A percentile compares a stretch with the other conserved stretches of the same genome.
Evolutionary conservation across 116 monocot species (phyloP).

Genomic region (Dioscorea cayenensis): DNA sequence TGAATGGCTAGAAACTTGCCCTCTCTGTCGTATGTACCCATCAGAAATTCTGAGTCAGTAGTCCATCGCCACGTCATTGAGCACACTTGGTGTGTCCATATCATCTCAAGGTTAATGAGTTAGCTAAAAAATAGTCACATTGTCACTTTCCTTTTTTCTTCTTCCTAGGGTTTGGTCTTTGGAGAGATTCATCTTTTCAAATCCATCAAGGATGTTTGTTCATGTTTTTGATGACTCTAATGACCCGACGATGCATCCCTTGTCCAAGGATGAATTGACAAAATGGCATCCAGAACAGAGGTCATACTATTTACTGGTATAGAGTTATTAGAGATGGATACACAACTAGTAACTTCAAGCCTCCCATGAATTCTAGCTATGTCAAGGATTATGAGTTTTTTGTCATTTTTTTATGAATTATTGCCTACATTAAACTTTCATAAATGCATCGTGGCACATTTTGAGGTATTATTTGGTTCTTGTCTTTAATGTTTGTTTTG

Average conservation of each 20-base stretch:
- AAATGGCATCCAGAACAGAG: conserved; percentile 73
- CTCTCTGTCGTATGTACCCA: no score
- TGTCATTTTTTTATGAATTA: conserved; percentile 82
- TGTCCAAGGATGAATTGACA: conserved; percentile 74
- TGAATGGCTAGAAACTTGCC: no score
- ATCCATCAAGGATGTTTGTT: conserved; percentile 58
- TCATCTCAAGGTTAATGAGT: no score
- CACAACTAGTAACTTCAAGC: conserved; percentile 93
- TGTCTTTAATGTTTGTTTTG: not conserved
- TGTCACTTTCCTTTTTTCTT: no score
- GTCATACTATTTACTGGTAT: conserved; percentile 61
- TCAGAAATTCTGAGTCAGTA: no score
- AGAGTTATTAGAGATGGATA: no score
- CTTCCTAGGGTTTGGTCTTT: no score
- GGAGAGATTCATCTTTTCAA: no score
- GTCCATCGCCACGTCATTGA: no score
- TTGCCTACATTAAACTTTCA: conserved; percentile 72
- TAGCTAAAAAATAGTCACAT: no score
- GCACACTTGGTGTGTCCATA: no score
- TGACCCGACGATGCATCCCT: conserved; percentile 40
- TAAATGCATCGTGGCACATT: conserved; percentile 76
- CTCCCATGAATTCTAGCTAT: conserved; percentile 83
- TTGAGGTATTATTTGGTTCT: no score
- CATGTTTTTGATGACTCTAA: conserved; percentile 85
- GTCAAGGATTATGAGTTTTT: conserved; percentile 94